These are phyloP conservation scores for Pseudocercospora fijiensis DNA, from an alignment of 2,329 filamentous ascomycete genomes.

Conservation along the genomic window DNA sequence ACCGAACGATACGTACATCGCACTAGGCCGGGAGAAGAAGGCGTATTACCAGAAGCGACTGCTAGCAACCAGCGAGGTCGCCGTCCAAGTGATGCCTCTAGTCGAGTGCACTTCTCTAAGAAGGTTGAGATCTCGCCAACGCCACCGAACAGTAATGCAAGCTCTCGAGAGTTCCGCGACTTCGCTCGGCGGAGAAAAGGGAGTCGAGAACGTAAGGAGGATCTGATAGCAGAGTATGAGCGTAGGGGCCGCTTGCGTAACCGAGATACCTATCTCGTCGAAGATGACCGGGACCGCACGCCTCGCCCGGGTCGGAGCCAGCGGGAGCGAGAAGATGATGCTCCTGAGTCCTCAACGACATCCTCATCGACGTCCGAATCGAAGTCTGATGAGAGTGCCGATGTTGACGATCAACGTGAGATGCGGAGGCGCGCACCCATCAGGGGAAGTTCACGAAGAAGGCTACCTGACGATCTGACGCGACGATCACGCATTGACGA, in stretches of 20 bases:
- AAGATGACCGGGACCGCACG: slow-evolving; percentile 14
- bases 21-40: slow-evolving; percentile 6
- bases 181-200: slow-evolving; percentile 16
- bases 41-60: background rate
- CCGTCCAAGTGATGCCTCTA: slow-evolving; percentile 24
- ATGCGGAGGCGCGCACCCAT: too few relatives aligned
- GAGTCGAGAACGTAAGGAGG: slow-evolving; percentile 21
- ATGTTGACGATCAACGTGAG: background rate
- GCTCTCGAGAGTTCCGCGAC: slow-evolving; percentile 29
- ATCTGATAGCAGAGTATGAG: slow-evolving; percentile 28
- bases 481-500: background rate
- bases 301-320: slow-evolving; percentile 1
- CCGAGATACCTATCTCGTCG: slow-evolving; percentile 12
- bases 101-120: slow-evolving; percentile 35
- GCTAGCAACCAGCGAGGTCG: slow-evolving; percentile 1
- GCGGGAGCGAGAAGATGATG: background rate
- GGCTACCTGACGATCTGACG: background rate
- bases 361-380: slow-evolving; percentile 1
- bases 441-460: background rate
- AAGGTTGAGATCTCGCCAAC: slow-evolving; percentile 38
- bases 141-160: slow-evolving; percentile 35
- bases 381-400: background rate
- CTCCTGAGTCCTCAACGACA: slow-evolving; percentile 8
- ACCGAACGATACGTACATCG: slow-evolving; percentile 15
- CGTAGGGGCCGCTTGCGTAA: slow-evolving; percentile 26